A percentile compares a stretch with the other conserved stretches of the same genome.
These are phyloP conservation scores for Metschnikowia cubensis DNA, from an alignment of 805 yeast species.

Conservation along the genomic window DNA sequence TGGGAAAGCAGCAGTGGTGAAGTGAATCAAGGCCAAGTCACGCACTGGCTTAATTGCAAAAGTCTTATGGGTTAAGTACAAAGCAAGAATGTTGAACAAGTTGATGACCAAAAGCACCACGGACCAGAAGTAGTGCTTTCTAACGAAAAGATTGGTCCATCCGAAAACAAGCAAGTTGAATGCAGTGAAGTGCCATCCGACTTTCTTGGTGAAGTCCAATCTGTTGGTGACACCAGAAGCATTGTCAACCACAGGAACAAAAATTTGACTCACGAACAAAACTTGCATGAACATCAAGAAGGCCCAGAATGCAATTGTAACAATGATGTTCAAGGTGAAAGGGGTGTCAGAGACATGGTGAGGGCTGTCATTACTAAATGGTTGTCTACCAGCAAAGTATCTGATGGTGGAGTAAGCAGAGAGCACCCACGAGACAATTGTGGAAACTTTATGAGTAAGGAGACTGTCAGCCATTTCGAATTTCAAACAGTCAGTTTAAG, in stretches of 20 bases:
- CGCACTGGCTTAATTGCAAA: constrained; percentile 48
- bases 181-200: constrained; percentile 59
- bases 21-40: constrained; percentile 57
- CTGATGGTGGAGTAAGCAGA: constrained; percentile 54
- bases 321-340: constrained; percentile 54
- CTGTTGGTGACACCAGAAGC: constrained; percentile 15
- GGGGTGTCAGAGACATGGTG: constrained; percentile 62
- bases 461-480: constrained; percentile 11
- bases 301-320: constrained; percentile 56
- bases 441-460: constrained; percentile 38
- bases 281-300: constrained; percentile 51
- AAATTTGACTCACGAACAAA: constrained; percentile 44
- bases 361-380: constrained; percentile 43
- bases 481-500: not conserved
- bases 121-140: constrained; percentile 53
- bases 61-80: constrained; percentile 59
- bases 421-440: constrained; percentile 51
- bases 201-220: constrained; percentile 29
- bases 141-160: constrained; percentile 63
- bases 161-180: constrained; percentile 57
- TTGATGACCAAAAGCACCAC: constrained; percentile 58
- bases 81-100: constrained; percentile 52
- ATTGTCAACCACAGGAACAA: constrained; percentile 28
- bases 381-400: constrained; percentile 54
- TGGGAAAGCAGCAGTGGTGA: constrained; percentile 66